phyloP scores from a whole-genome alignment of 192 early-diverging fungal genomes.

The Umbelopsis isabellina region DNA sequence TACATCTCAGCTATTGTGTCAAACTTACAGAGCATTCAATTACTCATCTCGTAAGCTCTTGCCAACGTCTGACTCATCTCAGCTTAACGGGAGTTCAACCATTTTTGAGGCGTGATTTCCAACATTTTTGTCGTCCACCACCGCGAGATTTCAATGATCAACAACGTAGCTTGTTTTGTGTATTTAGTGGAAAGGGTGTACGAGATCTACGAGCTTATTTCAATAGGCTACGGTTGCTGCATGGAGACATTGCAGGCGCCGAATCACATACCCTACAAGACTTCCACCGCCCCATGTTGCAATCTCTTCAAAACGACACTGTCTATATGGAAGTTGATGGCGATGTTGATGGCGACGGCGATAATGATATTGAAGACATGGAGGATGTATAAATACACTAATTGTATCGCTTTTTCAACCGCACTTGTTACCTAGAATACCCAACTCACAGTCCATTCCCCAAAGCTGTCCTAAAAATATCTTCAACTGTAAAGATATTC shows the following conservation, averaged over 20 bases:
- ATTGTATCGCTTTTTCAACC: neutral
- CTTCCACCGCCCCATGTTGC: neutral
- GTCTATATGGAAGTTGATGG: constrained; percentile 16
- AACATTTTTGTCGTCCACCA: constrained; percentile 53
- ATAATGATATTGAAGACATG: constrained; percentile 23
- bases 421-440: constrained; percentile 10
- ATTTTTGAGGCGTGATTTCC: constrained; percentile 51
- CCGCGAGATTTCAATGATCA: constrained; percentile 58
- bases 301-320: neutral
- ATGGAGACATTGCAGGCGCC: neutral
- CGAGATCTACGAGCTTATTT: constrained; percentile 51
- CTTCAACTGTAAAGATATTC: neutral
- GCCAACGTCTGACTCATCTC: constrained; percentile 53
- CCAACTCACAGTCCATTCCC: neutral
- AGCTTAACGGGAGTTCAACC: constrained; percentile 59
- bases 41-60: constrained; percentile 47
- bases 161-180: constrained; percentile 61
- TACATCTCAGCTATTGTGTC: constrained; percentile 60
- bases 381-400: constrained; percentile 14
- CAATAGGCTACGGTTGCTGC: neutral
- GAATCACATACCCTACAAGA: neutral
- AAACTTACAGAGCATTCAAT: constrained; percentile 53
- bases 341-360: constrained; percentile 20
- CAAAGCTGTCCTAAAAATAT: neutral
- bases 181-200: constrained; percentile 62